phyloP scores from a whole-genome alignment of 768 basidiomycete genomes.

The Naematelia aurantialba region DNA sequence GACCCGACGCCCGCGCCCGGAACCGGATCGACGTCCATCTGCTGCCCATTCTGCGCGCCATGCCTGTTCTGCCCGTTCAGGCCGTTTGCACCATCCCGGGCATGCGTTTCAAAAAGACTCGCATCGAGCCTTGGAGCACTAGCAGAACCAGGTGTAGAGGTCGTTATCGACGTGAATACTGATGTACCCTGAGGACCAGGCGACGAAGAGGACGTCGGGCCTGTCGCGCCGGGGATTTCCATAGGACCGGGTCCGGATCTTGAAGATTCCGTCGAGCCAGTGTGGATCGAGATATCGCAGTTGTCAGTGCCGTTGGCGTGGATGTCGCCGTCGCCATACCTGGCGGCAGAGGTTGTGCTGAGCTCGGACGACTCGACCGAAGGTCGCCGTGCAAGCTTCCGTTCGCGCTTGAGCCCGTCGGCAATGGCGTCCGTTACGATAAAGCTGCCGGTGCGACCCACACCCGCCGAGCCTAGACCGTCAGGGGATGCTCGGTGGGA shows the following conservation, averaged over 20 bases:
- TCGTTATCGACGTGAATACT: neutral
- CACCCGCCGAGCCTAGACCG: slow-evolving; percentile 71
- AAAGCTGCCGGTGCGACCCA: slow-evolving; percentile 90
- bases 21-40: neutral
- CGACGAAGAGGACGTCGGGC: neutral
- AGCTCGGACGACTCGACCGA: neutral
- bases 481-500: neutral
- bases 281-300: neutral
- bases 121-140: neutral
- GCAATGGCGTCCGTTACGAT: slow-evolving; percentile 62
- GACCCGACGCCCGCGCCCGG: neutral
- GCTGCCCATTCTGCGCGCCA: neutral
- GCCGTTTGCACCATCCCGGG: no score
- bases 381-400: neutral
- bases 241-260: neutral
- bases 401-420: slow-evolving; percentile 38
- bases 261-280: neutral
- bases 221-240: neutral
- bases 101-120: neutral
- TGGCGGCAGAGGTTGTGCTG: neutral
- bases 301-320: neutral
- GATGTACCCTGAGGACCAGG: neutral
- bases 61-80: no score
- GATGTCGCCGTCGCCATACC: neutral
- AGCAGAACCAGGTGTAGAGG: neutral